These are phyloP conservation scores for Colletotrichum echinochloae DNA, from an alignment of 2,329 filamentous ascomycete species.

Conservation along the genomic window DNA sequence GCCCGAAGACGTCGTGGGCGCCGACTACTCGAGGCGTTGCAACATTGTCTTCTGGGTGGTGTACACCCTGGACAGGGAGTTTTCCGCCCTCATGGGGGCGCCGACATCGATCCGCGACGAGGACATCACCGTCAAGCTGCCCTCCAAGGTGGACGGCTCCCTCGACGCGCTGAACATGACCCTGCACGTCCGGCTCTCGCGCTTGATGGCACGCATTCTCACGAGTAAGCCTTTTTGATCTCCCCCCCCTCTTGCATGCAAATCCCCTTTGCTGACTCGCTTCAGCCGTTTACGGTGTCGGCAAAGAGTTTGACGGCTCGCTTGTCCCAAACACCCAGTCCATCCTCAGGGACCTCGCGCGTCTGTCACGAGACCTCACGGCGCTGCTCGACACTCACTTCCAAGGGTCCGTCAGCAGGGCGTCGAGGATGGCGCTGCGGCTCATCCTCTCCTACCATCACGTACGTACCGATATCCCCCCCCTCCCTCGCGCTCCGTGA, in stretches of 20 bases:
- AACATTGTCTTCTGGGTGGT: slow-evolving; percentile 42
- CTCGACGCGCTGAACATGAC: slow-evolving; percentile 40
- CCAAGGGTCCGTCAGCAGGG: slow-evolving; percentile 39
- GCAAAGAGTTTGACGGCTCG: slow-evolving; percentile 40
- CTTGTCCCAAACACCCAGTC: slow-evolving; percentile 39
- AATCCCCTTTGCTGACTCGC: not conserved
- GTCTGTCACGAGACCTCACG: slow-evolving; percentile 36
- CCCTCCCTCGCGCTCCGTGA: no score
- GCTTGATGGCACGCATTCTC: slow-evolving; percentile 40
- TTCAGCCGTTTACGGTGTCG: slow-evolving; percentile 39
- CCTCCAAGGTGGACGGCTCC: slow-evolving; percentile 32
- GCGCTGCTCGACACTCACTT: slow-evolving; percentile 38
- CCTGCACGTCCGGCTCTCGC: slow-evolving; percentile 38
- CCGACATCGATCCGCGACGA: slow-evolving; percentile 40
- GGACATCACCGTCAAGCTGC: slow-evolving; percentile 40
- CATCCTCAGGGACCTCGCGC: slow-evolving; percentile 37
- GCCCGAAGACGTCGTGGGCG: slow-evolving; percentile 38
- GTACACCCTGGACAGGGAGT: slow-evolving; percentile 39
- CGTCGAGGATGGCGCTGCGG: slow-evolving; percentile 39
- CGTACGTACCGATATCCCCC: no score
- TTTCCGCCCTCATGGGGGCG: slow-evolving; percentile 39
- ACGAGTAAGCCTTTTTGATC: slow-evolving; percentile 20
- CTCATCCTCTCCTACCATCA: slow-evolving; percentile 45
- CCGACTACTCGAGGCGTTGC: slow-evolving; percentile 38
- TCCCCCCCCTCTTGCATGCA: accelerated